Percentiles rank a stretch among this genome's conserved stretches.
Conservation (phyloP, 2,329 filamentous ascomycete genomes). For the Venturia asperata region DNA sequence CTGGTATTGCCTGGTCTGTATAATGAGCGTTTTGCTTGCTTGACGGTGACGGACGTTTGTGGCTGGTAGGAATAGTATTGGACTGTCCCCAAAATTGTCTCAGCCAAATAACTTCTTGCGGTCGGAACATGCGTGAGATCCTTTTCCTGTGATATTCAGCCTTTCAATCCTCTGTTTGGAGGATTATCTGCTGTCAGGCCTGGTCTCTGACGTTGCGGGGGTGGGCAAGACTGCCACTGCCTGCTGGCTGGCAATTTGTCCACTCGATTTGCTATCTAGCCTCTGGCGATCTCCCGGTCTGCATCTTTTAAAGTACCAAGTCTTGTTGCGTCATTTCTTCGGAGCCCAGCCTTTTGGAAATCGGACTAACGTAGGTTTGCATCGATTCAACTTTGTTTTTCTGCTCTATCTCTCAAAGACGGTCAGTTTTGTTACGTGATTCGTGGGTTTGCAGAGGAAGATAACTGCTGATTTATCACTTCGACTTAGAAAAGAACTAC, state of each 20-base stretch:
- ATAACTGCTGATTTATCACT: no score
- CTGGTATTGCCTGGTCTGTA: not conserved
- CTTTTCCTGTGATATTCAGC: not conserved
- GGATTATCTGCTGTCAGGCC: not conserved
- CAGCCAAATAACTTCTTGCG: not conserved
- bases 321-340: not conserved
- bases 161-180: not conserved
- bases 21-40: slow-evolving; percentile 6
- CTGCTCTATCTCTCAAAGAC: not conserved
- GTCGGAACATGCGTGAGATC: not conserved
- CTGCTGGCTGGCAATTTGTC: not conserved
- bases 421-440: not conserved
- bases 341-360: not conserved
- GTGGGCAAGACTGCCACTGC: not conserved
- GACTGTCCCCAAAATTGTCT: not conserved
- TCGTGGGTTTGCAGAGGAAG: not conserved
- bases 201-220: not conserved
- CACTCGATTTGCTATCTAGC: not conserved
- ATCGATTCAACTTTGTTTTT: not conserved
- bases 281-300: not conserved
- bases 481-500: not conserved
- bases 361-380: not conserved
- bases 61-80: not conserved
- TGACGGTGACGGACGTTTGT: not conserved
- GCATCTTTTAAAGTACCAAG: not conserved